Conservation (phyloP, 2,329 filamentous ascomycete species). For the Pseudonectria buxi region DNA sequence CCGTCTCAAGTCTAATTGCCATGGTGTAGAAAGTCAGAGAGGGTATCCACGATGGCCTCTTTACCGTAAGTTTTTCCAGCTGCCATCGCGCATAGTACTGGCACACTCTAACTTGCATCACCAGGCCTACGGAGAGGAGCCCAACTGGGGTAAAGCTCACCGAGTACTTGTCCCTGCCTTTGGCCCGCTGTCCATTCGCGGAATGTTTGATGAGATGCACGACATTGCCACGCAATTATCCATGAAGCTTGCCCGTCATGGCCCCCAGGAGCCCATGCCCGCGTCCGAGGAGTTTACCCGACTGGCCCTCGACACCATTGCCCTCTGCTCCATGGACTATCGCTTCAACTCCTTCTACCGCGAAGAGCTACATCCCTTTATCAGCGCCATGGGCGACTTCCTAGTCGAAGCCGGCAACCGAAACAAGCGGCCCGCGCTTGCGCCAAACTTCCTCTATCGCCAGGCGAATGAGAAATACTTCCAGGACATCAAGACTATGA, state of each 20-base stretch:
- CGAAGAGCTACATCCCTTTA: conserved; percentile 62
- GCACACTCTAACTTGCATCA: conserved; percentile 18
- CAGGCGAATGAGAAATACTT: conserved; percentile 43
- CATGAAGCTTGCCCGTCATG: conserved; percentile 62
- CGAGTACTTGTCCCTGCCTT: conserved; percentile 61
- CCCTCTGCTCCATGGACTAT: conserved; percentile 63
- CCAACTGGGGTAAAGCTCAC: conserved; percentile 63
- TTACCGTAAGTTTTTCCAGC: conserved; percentile 42
- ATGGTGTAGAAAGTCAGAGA: conserved; percentile 45
- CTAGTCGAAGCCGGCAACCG: conserved; percentile 50
- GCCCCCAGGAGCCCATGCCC: conserved; percentile 48
- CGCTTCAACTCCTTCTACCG: conserved; percentile 72
- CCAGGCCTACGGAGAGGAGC: conserved; percentile 39
- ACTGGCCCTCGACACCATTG: conserved; percentile 66
- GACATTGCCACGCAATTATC: conserved; percentile 60
- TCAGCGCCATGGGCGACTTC: conserved; percentile 59
- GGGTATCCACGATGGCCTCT: conserved; percentile 58
- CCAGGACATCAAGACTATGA: conserved; percentile 48
- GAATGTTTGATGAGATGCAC: conserved; percentile 64
- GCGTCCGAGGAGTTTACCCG: conserved; percentile 64
- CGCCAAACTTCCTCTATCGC: conserved; percentile 42
- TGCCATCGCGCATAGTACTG: too few species aligned
- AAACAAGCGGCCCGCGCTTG: conserved; percentile 38
- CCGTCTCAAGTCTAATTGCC: too few species aligned
- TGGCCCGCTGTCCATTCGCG: conserved; percentile 58